Conservation (phyloP, 352 stramenopile species). For the Pythium aquatile region DNA sequence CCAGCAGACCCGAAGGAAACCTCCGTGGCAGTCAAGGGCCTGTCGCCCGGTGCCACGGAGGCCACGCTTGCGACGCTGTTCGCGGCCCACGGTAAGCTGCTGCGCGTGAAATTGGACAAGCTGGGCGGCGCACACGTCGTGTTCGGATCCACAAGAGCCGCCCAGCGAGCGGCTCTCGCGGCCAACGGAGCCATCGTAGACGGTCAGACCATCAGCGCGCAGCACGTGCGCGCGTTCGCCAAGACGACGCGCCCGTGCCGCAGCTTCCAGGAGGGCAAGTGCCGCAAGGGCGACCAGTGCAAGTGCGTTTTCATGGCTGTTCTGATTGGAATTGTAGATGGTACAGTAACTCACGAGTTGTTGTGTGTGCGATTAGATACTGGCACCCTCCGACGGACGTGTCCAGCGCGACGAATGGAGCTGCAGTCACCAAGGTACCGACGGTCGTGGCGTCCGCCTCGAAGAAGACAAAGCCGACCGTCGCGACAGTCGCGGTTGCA, state of each 20-base stretch:
- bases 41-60: conserved; percentile 38
- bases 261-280: conserved; percentile 57
- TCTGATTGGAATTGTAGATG: conserved; percentile 8
- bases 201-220: conserved; percentile 50
- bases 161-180: conserved; percentile 37
- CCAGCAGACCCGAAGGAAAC: conserved; percentile 27
- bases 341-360: neutral
- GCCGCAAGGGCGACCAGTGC: conserved; percentile 60
- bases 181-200: conserved; percentile 55
- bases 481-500: neutral
- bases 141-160: conserved; percentile 22
- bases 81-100: conserved; percentile 50
- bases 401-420: neutral
- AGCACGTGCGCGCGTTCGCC: conserved; percentile 39
- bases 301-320: conserved; percentile 37
- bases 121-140: conserved; percentile 55
- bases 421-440: neutral
- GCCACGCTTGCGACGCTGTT: conserved; percentile 55
- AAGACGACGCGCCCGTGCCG: conserved; percentile 46
- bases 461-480: conserved; percentile 1
- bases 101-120: conserved; percentile 46
- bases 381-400: conserved; percentile 13
- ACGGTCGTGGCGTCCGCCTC: neutral
- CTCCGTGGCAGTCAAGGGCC: conserved; percentile 53
- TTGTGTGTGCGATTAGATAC: neutral